phyloP scores from a whole-genome alignment of 345 rosid genomes.

The Corymbia maculata region DNA sequence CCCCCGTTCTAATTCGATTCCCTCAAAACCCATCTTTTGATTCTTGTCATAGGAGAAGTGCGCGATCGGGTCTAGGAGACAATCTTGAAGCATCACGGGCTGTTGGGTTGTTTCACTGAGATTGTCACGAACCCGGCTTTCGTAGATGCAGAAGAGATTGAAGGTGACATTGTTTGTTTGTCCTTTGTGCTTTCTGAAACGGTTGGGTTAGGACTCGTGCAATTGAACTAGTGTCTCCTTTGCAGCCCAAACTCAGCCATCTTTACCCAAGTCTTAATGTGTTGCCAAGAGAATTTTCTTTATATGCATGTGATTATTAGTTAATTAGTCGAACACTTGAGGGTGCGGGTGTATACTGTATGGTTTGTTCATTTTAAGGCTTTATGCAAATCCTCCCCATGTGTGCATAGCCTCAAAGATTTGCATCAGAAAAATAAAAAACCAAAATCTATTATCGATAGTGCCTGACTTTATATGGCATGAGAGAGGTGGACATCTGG shows the following conservation, averaged over 20 bases:
- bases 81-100: no score
- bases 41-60: no score
- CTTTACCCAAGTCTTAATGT: not conserved
- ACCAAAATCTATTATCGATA: not conserved
- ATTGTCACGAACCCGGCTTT: no score
- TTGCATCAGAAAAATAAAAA: not conserved
- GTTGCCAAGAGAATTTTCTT: not conserved
- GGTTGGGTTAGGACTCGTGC: not conserved
- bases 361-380: not conserved
- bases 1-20: no score
- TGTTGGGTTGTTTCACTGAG: no score
- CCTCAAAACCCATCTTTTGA: no score
- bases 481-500: not conserved
- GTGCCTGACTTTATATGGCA: not conserved
- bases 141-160: conserved; percentile 68
- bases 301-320: not conserved
- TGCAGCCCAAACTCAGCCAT: not conserved
- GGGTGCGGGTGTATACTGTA: not conserved
- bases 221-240: not conserved
- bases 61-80: no score
- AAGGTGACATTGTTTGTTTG: conserved; percentile 28
- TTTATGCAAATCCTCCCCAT: not conserved
- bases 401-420: not conserved
- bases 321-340: not conserved
- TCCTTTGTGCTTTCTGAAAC: not conserved